Evolutionary conservation across 83 land plant species (phyloP).

Genomic region (Picea engelmannii): DNA sequence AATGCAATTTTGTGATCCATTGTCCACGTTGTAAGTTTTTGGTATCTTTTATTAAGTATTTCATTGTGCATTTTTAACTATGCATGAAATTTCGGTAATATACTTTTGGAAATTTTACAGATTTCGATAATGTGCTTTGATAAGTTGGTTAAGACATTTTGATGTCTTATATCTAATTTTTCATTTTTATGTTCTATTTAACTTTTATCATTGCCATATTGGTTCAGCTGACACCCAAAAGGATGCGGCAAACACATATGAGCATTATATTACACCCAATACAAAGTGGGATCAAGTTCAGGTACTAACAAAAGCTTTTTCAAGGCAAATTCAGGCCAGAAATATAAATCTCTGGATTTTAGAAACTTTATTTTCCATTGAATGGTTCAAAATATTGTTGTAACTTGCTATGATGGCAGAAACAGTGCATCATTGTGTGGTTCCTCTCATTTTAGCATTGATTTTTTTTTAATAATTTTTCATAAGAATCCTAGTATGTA

Average conservation of each 20-base stretch:
- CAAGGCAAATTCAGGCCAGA: neutral
- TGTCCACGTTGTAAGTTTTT: conserved; percentile 50
- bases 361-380: neutral
- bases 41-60: conserved; percentile 2
- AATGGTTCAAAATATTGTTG: neutral
- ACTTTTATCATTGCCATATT: neutral
- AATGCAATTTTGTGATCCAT: conserved; percentile 90
- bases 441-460: neutral
- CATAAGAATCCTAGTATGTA: neutral
- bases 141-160: no score
- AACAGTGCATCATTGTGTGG: neutral
- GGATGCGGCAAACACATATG: conserved; percentile 30
- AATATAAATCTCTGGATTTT: neutral
- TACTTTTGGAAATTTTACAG: neutral
- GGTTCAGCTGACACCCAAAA: neutral
- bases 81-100: neutral
- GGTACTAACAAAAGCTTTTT: conserved; percentile 38
- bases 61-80: neutral
- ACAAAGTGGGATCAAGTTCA: conserved; percentile 95
- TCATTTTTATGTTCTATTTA: conserved; percentile 1
- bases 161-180: neutral
- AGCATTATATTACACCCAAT: conserved; percentile 64
- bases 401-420: neutral
- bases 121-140: neutral
- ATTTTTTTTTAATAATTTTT: neutral